phyloP scores from a whole-genome alignment of 805 yeast genomes.

The Zygosaccharomyces rouxii region DNA sequence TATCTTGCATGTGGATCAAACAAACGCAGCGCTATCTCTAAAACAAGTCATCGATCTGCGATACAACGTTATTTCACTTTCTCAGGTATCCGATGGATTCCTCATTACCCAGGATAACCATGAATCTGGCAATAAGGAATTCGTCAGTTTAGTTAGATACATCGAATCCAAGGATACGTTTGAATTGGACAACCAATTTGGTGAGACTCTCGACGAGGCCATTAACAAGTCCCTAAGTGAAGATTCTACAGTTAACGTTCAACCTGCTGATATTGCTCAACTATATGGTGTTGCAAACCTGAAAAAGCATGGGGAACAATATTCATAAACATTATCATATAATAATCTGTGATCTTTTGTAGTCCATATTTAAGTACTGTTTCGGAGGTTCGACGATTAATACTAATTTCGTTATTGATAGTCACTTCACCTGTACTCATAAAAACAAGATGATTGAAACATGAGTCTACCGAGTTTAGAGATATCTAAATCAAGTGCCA shows the following conservation, averaged over 20 bases:
- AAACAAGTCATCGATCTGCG: constrained; percentile 32
- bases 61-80: constrained; percentile 31
- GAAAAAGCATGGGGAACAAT: constrained; percentile 58
- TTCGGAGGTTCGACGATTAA: background rate
- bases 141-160: constrained; percentile 25
- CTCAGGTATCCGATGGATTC: constrained; percentile 33
- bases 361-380: background rate
- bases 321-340: constrained; percentile 16
- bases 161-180: constrained; percentile 16
- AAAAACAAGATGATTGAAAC: background rate
- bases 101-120: constrained; percentile 35
- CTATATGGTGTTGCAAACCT: constrained; percentile 47
- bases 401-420: background rate
- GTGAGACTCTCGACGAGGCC: constrained; percentile 20
- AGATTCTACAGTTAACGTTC: constrained; percentile 33
- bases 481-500: background rate
- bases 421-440: background rate
- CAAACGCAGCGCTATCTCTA: constrained; percentile 22
- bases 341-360: background rate
- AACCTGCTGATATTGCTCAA: constrained; percentile 41
- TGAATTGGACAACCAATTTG: constrained; percentile 19
- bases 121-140: constrained; percentile 14
- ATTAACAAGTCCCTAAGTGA: constrained; percentile 26
- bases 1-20: constrained; percentile 25
- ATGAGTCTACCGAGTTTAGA: background rate